Base-by-base conservation (phyloP, 2,329 filamentous ascomycete species). In the Pseudocercospora macadamiae region DNA sequence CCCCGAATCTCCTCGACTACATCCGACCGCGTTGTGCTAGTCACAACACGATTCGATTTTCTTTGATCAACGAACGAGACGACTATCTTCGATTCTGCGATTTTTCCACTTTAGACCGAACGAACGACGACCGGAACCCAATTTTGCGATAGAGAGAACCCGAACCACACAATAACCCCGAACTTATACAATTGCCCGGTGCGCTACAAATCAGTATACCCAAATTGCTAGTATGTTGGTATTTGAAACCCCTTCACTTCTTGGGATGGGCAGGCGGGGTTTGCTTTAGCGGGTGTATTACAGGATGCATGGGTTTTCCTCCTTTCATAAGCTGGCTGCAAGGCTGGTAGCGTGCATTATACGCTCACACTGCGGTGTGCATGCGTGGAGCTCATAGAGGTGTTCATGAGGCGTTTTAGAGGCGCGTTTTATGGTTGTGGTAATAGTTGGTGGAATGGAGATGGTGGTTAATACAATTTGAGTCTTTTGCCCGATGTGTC, bases 141-240 rank as follows among this genome's bases (percentile, higher is more conserved):
- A 18, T n/a, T 23, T 26, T 47, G 47, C 47, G 47, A 49, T 19
- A 49, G 47, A 49, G 19, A 34, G 5, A 32, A 23, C 9, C 14
- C 47, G 16, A 14, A 49, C 25, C 26, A n/a, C 47, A 6, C 30
- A 30, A 21, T 26, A n/a, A 19, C 28, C 7, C 9, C n/a, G 28
- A 32, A 32, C 42, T 23, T 47, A 23, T 25, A 23, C 7, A 42
- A 16, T 47, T 28, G 9, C 21, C 23, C 42, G 42, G 42, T 47
- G 42, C 26, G 47, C 14, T 32, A 19, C 28, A 34, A 3, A 49
- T 23, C n/a, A 49, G 47, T 34, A 49, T 49, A 49, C 47, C 47
- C 47, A 49, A 49, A 19, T 49, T 32, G 26, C 47, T 34, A 30
- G 26, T 28, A 32, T 49, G 25, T 49, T 49, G 28, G 26, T 49